A percentile compares a stretch with the other conserved stretches of the same genome.
Conservation (phyloP, 2,329 filamentous ascomycete species). For the Pyrenochaeta sp. region DNA sequence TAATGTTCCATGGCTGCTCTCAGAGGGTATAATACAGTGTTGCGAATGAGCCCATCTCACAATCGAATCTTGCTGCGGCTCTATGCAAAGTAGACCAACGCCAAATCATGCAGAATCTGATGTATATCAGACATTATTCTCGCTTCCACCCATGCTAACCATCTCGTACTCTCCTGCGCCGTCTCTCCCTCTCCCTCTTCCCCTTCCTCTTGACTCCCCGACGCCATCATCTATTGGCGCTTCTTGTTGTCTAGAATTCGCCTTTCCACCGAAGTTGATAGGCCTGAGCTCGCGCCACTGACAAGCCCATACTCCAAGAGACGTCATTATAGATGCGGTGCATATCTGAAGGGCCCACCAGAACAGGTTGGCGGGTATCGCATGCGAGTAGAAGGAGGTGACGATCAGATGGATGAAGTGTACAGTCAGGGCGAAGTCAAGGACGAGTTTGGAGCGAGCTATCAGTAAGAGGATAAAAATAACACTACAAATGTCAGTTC, state of each 20-base stretch:
- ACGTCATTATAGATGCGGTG: constrained; percentile 69
- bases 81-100: constrained; percentile 26
- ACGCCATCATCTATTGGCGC: constrained; percentile 43
- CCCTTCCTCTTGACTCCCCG: constrained; percentile 49
- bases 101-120: constrained; percentile 37
- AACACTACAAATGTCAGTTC: constrained; percentile 63
- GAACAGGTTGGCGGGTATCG: constrained; percentile 76
- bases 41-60: constrained; percentile 2
- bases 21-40: constrained; percentile 23
- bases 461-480: constrained; percentile 85
- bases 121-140: constrained; percentile 42
- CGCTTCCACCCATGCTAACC: constrained; percentile 52
- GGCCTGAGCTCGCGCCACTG: constrained; percentile 88
- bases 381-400: constrained; percentile 78
- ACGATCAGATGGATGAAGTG: constrained; percentile 82
- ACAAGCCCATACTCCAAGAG: constrained; percentile 86
- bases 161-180: constrained; percentile 58
- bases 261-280: constrained; percentile 79
- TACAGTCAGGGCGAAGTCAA: constrained; percentile 90
- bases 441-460: constrained; percentile 88
- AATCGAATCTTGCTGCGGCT: constrained; percentile 3
- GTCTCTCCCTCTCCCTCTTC: constrained; percentile 52
- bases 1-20: too few species aligned
- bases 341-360: constrained; percentile 81
- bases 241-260: constrained; percentile 32